Percentiles rank a stretch among this genome's conserved stretches.
phyloP scores from a whole-genome alignment of 371 early-diverging fungal genomes.

The Mortierella sp. region DNA sequence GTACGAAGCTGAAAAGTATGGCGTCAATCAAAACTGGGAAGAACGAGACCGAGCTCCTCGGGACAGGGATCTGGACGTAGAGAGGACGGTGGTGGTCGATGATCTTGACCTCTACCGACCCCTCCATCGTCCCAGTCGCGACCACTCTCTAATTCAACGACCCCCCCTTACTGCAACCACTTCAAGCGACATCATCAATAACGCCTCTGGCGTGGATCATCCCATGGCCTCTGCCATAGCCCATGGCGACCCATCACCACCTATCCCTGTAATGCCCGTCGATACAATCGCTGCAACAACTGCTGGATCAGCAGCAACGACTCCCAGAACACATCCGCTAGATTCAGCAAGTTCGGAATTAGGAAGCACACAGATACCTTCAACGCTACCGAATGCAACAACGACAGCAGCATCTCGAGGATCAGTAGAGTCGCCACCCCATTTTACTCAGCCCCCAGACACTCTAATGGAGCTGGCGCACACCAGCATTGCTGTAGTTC shows the following conservation, averaged over 20 bases:
- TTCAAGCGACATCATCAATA: neutral
- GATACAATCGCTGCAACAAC: neutral
- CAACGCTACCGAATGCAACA: neutral
- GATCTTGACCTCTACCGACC: conserved; percentile 23
- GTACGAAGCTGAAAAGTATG: conserved; percentile 16
- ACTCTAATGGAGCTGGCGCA: neutral
- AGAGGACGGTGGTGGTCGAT: conserved; percentile 3
- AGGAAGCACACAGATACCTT: neutral
- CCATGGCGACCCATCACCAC: neutral
- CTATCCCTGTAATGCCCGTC: neutral
- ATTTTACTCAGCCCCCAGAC: neutral
- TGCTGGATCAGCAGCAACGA: neutral
- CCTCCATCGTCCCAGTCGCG: conserved; percentile 26
- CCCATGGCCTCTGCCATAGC: neutral
- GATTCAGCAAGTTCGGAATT: neutral
- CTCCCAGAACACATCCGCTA: neutral
- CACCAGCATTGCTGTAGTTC: neutral
- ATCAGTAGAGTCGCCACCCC: neutral
- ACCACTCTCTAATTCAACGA: conserved; percentile 18
- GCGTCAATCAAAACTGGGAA: conserved; percentile 21
- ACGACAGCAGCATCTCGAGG: neutral
- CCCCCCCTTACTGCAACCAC: neutral
- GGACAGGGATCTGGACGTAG: conserved; percentile 24
- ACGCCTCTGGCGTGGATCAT: neutral
- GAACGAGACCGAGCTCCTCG: conserved; percentile 32